Percentiles rank a stretch among this genome's conserved stretches.
Evolutionary conservation across 768 basidiomycete species (phyloP).

Genomic region (Rhodosporidiobolus odoratus): DNA sequence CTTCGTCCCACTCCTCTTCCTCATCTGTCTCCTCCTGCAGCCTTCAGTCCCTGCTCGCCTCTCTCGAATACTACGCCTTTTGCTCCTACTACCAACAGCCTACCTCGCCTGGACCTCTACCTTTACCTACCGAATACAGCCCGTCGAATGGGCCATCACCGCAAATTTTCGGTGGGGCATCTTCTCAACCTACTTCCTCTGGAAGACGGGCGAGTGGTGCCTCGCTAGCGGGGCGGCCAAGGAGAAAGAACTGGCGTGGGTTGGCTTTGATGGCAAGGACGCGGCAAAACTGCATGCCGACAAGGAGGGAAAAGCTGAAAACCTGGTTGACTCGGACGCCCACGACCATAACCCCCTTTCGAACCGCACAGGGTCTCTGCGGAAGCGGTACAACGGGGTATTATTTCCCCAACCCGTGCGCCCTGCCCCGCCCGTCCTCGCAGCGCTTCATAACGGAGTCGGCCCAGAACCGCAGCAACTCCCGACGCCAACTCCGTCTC

Average conservation of each 20-base stretch:
- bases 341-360: neutral
- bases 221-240: neutral
- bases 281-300: neutral
- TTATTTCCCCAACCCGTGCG: neutral
- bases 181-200: conserved; percentile 19
- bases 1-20: conserved; percentile 9
- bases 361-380: too few species aligned
- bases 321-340: neutral
- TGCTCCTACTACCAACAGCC: conserved; percentile 7
- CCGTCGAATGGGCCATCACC: neutral
- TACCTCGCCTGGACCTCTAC: neutral
- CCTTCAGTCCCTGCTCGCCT: conserved; percentile 8
- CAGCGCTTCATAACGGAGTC: neutral
- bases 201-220: conserved; percentile 19
- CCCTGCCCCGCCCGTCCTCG: neutral
- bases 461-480: neutral
- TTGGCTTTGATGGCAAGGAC: conserved; percentile 24
- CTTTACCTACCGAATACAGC: neutral
- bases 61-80: conserved; percentile 1
- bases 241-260: conserved; percentile 10
- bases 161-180: conserved; percentile 22
- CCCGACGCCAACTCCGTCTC: conserved; percentile 19
- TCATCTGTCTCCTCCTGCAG: conserved; percentile 29
- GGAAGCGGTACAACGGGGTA: neutral
- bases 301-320: neutral